Evolutionary conservation across 768 basidiomycete species (phyloP).

Genomic region (Lactarius evosmus): DNA sequence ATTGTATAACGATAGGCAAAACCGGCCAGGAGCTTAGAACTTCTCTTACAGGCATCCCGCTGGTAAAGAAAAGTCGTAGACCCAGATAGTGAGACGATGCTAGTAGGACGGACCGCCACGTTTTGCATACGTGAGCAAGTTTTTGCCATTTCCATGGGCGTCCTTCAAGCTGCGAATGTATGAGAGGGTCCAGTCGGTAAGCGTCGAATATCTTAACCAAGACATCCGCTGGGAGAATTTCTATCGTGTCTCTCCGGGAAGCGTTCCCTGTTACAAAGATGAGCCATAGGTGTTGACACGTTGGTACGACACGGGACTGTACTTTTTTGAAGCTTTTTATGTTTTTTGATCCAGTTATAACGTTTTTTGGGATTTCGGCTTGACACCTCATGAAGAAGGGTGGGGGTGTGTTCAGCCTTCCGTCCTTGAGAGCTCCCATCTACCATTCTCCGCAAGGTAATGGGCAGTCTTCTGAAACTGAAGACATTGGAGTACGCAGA

Average conservation of each 20-base stretch:
- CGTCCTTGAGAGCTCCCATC: not conserved
- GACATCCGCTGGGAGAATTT: not conserved
- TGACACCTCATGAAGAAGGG: too few relatives aligned
- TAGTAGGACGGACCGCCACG: constrained; percentile 1
- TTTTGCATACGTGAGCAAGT: constrained; percentile 7
- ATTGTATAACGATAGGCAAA: constrained; percentile 14
- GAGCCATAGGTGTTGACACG: not conserved
- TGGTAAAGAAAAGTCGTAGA: constrained; percentile 7
- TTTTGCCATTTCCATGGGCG: constrained; percentile 14
- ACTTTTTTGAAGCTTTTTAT: not conserved
- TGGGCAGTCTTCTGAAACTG: not conserved
- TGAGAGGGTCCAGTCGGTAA: not conserved
- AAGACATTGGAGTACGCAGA: not conserved
- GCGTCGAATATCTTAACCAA: not conserved
- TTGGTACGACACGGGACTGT: not conserved
- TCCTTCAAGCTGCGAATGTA: not conserved
- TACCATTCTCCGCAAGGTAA: not conserved
- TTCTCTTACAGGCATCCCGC: constrained; percentile 4
- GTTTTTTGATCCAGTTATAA: too few relatives aligned
- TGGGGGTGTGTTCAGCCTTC: not conserved
- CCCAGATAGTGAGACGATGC: not conserved
- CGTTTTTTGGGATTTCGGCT: too few relatives aligned
- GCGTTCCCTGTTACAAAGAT: not conserved
- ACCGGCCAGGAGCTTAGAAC: constrained; percentile 6
- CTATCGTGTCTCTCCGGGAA: not conserved